Evolutionary conservation across 768 basidiomycete genomes (phyloP).

Genomic region (Cystobasidium onofrii): DNA sequence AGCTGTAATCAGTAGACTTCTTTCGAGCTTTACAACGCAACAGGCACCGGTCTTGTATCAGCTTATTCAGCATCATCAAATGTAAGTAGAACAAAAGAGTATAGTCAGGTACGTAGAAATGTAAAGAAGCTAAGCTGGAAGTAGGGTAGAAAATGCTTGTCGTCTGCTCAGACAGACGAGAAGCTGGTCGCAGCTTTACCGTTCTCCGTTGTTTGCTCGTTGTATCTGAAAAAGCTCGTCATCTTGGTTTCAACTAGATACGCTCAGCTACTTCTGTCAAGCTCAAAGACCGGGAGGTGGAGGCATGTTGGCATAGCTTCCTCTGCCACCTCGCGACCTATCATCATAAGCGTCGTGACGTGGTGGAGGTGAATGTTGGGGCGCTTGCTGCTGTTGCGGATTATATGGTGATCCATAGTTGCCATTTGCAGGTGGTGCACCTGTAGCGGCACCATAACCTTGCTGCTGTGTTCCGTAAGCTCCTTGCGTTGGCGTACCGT

Average conservation of each 20-base stretch:
- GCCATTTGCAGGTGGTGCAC: not conserved
- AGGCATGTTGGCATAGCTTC: constrained; percentile 28
- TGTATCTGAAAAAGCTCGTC: no score
- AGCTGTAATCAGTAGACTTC: not conserved
- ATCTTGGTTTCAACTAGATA: no score
- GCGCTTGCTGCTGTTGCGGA: constrained; percentile 7
- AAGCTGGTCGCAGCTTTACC: no score
- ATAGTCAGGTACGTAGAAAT: not conserved
- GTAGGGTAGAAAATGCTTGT: no score
- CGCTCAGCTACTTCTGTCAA: not conserved
- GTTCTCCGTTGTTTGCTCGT: no score
- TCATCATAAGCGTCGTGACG: not conserved
- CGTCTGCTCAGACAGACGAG: no score
- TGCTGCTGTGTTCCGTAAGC: not conserved
- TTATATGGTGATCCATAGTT: constrained; percentile 17
- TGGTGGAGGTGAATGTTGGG: not conserved
- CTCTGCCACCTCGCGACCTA: not conserved
- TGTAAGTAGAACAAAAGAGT: not conserved
- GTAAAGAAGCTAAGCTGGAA: not conserved
- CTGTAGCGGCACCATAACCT: not conserved
- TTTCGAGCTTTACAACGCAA: not conserved
- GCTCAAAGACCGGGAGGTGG: constrained; percentile 21
- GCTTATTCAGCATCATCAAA: not conserved
- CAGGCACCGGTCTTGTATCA: not conserved
- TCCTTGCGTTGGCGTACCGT: constrained; percentile 27